Percentiles rank a stretch among this genome's conserved stretches.
These are phyloP conservation scores for Cercospora brassicicola DNA, from an alignment of 2,329 filamentous ascomycete genomes.

Conservation along the genomic window DNA sequence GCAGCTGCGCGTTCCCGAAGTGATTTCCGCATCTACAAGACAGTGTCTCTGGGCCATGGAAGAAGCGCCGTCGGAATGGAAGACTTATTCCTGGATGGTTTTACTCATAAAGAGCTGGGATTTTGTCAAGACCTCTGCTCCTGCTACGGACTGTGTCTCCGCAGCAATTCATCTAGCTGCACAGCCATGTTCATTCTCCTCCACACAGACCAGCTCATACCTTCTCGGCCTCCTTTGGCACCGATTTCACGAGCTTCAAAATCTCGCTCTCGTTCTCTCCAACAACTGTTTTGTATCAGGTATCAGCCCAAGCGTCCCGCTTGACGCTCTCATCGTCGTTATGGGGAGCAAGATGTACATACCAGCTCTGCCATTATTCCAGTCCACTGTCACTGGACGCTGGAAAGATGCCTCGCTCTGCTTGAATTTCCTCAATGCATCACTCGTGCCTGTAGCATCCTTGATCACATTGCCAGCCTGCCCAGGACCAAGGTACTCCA, in stretches of 20 bases:
- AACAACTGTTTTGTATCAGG: conserved; percentile 49
- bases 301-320: conserved; percentile 9
- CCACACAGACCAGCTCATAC: background rate
- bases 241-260: conserved; percentile 69
- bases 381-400: conserved; percentile 83
- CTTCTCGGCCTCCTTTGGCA: conserved; percentile 47
- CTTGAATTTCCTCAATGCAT: conserved; percentile 78
- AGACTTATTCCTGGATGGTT: background rate
- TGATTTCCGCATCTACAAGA: conserved; percentile 13
- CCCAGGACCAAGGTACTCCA: conserved; percentile 72
- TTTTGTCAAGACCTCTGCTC: background rate
- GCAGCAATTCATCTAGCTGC: background rate
- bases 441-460: conserved; percentile 70
- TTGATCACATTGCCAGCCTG: conserved; percentile 66
- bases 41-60: conserved; percentile 9
- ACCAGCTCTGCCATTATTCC: conserved; percentile 84
- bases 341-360: conserved; percentile 27
- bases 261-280: conserved; percentile 88
- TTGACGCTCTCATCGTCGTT: background rate
- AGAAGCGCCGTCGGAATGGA: background rate
- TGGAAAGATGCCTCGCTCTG: conserved; percentile 68
- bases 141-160: background rate
- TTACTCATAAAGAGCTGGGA: background rate
- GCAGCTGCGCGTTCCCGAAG: conserved; percentile 21
- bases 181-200: background rate